phyloP scores from a whole-genome alignment of 495 filamentous ascomycete genomes.

The Hypoxylon fragiforme region DNA sequence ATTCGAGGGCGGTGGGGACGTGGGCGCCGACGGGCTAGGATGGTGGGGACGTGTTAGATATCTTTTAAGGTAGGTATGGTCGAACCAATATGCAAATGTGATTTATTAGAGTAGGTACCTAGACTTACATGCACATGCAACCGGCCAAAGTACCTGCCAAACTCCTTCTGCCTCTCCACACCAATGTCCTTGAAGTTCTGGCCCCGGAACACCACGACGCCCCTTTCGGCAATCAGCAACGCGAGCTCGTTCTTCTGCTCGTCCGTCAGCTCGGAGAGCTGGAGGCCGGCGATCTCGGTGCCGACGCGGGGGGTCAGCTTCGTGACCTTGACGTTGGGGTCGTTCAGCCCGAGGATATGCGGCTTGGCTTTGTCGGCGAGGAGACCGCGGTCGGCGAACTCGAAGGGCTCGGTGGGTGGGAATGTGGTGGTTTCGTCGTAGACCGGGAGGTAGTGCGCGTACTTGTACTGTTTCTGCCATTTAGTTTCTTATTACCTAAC shows the following conservation, averaged over 20 bases:
- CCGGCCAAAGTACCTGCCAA: slow-evolving; percentile 68
- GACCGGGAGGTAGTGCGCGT: slow-evolving; percentile 64
- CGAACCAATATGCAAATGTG: no score
- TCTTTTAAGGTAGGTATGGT: not conserved
- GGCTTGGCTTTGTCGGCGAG: slow-evolving; percentile 60
- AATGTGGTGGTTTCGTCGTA: slow-evolving; percentile 65
- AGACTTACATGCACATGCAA: slow-evolving; percentile 62
- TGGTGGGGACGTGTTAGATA: not conserved
- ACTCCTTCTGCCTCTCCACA: slow-evolving; percentile 62
- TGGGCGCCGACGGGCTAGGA: slow-evolving; percentile 48
- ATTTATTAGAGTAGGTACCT: not conserved
- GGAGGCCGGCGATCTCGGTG: slow-evolving; percentile 71
- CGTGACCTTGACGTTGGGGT: slow-evolving; percentile 48
- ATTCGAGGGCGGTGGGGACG: slow-evolving; percentile 47
- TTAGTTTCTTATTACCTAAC: slow-evolving; percentile 4
- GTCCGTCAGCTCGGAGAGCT: slow-evolving; percentile 67
- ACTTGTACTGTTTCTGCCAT: slow-evolving; percentile 61
- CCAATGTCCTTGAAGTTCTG: slow-evolving; percentile 68
- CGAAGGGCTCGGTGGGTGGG: slow-evolving; percentile 60
- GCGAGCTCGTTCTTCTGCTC: slow-evolving; percentile 76
- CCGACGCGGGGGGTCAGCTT: slow-evolving; percentile 72
- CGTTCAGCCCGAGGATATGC: slow-evolving; percentile 53
- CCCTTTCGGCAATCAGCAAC: slow-evolving; percentile 68
- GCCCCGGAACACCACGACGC: slow-evolving; percentile 73
- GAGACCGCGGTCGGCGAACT: slow-evolving; percentile 62